Conservation (phyloP, 208 protist genomes). For the Trypanosoma melophagium region DNA sequence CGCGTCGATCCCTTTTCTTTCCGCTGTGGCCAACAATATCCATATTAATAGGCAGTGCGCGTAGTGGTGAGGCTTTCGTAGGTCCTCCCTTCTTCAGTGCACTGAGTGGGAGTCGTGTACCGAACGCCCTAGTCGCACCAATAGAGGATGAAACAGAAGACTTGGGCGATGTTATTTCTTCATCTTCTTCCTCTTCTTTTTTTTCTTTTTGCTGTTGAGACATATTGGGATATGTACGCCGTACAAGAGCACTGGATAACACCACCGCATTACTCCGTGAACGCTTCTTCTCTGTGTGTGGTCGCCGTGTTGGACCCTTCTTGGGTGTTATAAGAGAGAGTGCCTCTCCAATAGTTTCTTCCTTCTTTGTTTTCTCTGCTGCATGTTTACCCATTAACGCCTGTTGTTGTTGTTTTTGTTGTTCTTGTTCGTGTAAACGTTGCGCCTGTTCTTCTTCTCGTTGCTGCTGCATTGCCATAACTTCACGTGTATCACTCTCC, state of each 20-base stretch:
- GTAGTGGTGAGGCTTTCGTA: background rate
- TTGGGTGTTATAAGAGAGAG: background rate
- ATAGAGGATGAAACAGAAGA: slow-evolving; percentile 9
- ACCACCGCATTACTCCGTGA: slow-evolving; percentile 1
- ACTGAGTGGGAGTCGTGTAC: slow-evolving; percentile 21
- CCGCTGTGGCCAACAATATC: background rate
- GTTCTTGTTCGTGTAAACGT: background rate
- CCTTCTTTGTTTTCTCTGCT: slow-evolving; percentile 2
- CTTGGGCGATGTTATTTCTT: background rate
- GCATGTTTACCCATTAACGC: background rate
- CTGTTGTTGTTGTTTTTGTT: background rate
- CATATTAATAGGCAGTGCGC: background rate
- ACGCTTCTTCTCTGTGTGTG: slow-evolving; percentile 28
- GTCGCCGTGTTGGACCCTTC: slow-evolving; percentile 2
- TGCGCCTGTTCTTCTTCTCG: no score
- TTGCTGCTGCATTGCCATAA: background rate
- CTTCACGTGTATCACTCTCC: slow-evolving; percentile 13
- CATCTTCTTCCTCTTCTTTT: slow-evolving; percentile 14
- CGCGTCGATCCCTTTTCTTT: background rate
- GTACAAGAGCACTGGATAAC: background rate
- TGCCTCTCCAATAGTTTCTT: background rate
- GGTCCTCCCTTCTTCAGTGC: slow-evolving; percentile 4
- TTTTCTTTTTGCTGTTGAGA: slow-evolving; percentile 15
- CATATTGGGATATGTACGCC: slow-evolving; percentile 12
- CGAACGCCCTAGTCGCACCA: slow-evolving; percentile 4